Percentiles rank a stretch among this genome's conserved stretches.
phyloP scores from a whole-genome alignment of 345 rosid species.

The Draba incana region DNA sequence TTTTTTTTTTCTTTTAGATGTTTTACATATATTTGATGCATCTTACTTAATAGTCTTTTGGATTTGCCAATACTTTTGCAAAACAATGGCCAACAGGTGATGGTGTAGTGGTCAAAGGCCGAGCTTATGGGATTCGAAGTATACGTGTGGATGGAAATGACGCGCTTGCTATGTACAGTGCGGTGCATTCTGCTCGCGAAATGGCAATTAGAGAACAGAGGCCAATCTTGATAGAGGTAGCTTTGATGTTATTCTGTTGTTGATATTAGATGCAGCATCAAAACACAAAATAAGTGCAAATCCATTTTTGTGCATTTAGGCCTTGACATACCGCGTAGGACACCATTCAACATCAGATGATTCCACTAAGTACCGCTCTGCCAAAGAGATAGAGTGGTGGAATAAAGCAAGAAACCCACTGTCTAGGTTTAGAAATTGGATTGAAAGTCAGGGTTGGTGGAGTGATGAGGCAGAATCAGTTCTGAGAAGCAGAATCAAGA shows the following conservation, averaged over 20 bases:
- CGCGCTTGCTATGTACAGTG: constrained; percentile 83
- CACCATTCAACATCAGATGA: constrained; percentile 97
- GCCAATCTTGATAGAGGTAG: constrained; percentile 87
- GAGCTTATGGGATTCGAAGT: constrained; percentile 80
- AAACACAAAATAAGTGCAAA: neutral
- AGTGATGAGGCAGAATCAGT: constrained; percentile 58
- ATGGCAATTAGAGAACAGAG: constrained; percentile 71
- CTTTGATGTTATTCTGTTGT: neutral
- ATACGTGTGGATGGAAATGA: constrained; percentile 94
- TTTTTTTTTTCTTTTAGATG: constrained; percentile 15
- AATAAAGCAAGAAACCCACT: constrained; percentile 61
- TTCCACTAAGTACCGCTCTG: constrained; percentile 80
- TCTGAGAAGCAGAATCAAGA: constrained; percentile 60
- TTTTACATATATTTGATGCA: neutral
- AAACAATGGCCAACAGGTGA: constrained; percentile 57
- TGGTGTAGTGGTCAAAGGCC: constrained; percentile 82
- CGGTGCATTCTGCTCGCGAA: constrained; percentile 71
- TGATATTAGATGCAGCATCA: constrained; percentile 12
- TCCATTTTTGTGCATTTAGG: constrained; percentile 44
- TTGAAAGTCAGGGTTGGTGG: constrained; percentile 83
- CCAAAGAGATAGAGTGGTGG: constrained; percentile 79
- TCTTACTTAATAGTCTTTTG: constrained; percentile 11
- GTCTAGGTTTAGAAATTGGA: constrained; percentile 70
- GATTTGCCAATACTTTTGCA: constrained; percentile 22
- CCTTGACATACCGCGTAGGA: constrained; percentile 84